A percentile compares a stretch with the other conserved stretches of the same genome.
phyloP scores from a whole-genome alignment of 139 green algal genomes.

The Coelastrella sp. region DNA sequence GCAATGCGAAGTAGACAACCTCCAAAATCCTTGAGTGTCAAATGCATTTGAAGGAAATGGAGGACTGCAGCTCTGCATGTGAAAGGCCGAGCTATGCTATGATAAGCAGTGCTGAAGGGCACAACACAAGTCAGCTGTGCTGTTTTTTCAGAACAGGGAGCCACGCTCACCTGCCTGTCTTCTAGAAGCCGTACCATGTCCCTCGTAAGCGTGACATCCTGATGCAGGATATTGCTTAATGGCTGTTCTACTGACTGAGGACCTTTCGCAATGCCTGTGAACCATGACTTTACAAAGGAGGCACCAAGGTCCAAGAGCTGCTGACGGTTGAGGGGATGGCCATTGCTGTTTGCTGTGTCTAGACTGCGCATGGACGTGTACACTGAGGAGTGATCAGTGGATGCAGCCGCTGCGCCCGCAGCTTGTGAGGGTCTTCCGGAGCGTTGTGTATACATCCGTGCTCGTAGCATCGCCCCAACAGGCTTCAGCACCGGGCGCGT shows the following conservation, averaged over 20 bases:
- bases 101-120: too few species aligned
- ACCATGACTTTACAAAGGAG: constrained; percentile 38
- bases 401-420: not conserved
- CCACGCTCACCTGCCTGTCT: constrained; percentile 24
- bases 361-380: not conserved
- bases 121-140: too few species aligned
- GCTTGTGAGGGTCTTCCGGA: not conserved
- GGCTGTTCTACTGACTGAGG: constrained; percentile 22
- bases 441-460: not conserved
- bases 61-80: too few species aligned
- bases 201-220: not conserved
- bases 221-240: constrained; percentile 3
- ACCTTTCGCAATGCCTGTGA: constrained; percentile 40
- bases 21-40: too few species aligned
- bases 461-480: not conserved
- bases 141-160: too few species aligned
- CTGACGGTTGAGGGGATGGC: constrained; percentile 12
- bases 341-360: not conserved
- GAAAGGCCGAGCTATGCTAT: too few species aligned
- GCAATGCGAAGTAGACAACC: too few species aligned
- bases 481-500: not conserved
- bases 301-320: constrained; percentile 40
- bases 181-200: constrained; percentile 32
- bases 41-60: too few species aligned
- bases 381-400: not conserved